Base-by-base conservation (phyloP, 176 grass and related monocot species). In the Hyparrhenia diplandra region DNA sequence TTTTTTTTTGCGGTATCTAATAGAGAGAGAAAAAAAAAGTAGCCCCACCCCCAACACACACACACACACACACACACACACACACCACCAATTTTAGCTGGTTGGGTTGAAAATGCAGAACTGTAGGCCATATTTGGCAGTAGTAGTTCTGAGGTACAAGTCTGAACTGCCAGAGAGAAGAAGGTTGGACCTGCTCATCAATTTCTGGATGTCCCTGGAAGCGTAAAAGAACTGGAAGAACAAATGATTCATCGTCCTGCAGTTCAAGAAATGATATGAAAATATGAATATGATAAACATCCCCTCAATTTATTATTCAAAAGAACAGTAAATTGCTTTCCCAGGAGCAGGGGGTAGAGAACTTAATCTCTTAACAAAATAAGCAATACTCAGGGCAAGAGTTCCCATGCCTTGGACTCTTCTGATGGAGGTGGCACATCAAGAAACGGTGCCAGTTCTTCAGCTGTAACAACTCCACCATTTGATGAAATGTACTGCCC, bases 391-490 rank as follows among this genome's bases (percentile, higher is more conserved):
- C 42, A 69, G 40, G 57, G 40, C 25, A 59, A 84, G 74, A 84
- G 54, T 59, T 47, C 82, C 45, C 71, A 65, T 94, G 88, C 96
- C 92, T 93, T 87, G 28, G 92, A 95, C 71, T 90, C 77, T 63
- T 95, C 92, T 69, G 83, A 49, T 69, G 82, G 82, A 18, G 67
- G 65, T 55, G 88, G 88, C 57, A 89, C 52, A 88, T 98, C 92
- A 86, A 98, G 96, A 93, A 89, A 98, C 3, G 96, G 96, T 84
- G 96, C 92, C 47, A 98, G 47, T 80, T 98, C 96, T 87, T 98
- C 92, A 85, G 92, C 96, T 76, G 96, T 79, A 81, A 98, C 84
- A 80, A 98, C 96, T 72, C 96, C 96, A 74, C 92, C 96, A 77
- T 95, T 98, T 28, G 96, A 95, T 75, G 90, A 88, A 86, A 98